phyloP scores from a whole-genome alignment of 768 basidiomycete genomes.

The Naganishia randhawae region DNA sequence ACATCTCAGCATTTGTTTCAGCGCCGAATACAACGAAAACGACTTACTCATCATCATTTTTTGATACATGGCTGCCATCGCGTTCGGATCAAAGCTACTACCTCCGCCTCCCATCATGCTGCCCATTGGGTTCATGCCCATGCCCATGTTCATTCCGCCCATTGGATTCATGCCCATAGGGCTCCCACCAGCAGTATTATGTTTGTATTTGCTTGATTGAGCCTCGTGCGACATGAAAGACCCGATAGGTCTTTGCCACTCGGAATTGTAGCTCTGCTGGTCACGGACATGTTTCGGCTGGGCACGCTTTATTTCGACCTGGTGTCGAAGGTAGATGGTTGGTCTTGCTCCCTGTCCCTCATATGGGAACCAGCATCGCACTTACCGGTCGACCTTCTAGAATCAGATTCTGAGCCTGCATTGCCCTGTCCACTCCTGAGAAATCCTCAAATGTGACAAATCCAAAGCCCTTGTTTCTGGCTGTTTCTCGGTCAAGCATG shows the following conservation, averaged over 20 bases:
- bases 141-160: slow-evolving; percentile 27
- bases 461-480: slow-evolving; percentile 53
- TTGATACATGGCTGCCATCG: slow-evolving; percentile 86
- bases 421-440: slow-evolving; percentile 80
- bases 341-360: background rate
- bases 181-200: slow-evolving; percentile 7
- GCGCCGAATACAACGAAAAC: background rate
- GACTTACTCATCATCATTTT: slow-evolving; percentile 63
- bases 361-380: slow-evolving; percentile 6
- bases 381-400: slow-evolving; percentile 92
- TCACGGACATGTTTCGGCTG: slow-evolving; percentile 65
- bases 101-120: slow-evolving; percentile 34
- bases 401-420: slow-evolving; percentile 80
- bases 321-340: background rate
- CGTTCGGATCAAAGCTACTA: slow-evolving; percentile 74
- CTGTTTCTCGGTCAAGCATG: slow-evolving; percentile 95
- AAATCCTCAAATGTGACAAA: slow-evolving; percentile 79
- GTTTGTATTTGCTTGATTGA: slow-evolving; percentile 29
- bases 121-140: slow-evolving; percentile 28
- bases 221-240: slow-evolving; percentile 56
- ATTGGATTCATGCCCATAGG: slow-evolving; percentile 25
- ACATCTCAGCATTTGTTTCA: background rate
- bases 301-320: slow-evolving; percentile 97
- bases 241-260: slow-evolving; percentile 65
- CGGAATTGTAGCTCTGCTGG: slow-evolving; percentile 35